Base-by-base conservation (phyloP, 2,329 filamentous ascomycete genomes). In the Colletotrichum endophyticum region DNA sequence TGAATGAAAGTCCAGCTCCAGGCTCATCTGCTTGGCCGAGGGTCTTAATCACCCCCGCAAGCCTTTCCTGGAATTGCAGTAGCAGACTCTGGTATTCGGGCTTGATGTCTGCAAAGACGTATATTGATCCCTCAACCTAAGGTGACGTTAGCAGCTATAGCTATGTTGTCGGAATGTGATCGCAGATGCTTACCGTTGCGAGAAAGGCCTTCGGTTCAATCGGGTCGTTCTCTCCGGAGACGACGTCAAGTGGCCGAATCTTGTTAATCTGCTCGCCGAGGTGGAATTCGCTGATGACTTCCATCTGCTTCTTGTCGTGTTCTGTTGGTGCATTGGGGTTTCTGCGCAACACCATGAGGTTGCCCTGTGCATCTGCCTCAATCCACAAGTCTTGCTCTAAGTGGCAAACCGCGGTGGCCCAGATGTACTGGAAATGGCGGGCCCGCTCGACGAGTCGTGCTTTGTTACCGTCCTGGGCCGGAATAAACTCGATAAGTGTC, bases 221-320 rank as follows among this genome's bases (percentile, higher is more conserved):
- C 30, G 94, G 88, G 11, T 95, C 92, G 78, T 89, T 92, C 39
- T 92, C 87, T 22, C 89, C 89, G 5, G 92, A 88, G 32, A 92
- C 89, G 12, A 98, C 92, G 70, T 93, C 89, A 22, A 99, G 91
- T 32, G 91, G 91, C 27, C 94, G 91, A 72, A 99, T 98, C 36
- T 92, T 91, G 82, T 99, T 99, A 72, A 99, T 95, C 91, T 97
- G 95, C 84, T 99, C 96, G 2, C 97, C 96, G 12, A 99, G 88
- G 61, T 94, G 92, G 78, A 99, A 92, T 84, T 98, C 96, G 76
- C 94, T 94, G 1, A 92, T 95, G 7, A 96, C 89, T 57, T 95
- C 90, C 79, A 99, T 86, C 32, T 92, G 89, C 66, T 90, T 90
- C 76, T 90, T 91, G 80, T 98, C 95, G 69, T 97, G 93, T 2